These are phyloP conservation scores for Metschnikowia colocasiae DNA, from an alignment of 805 yeast genomes.

Conservation along the genomic window DNA sequence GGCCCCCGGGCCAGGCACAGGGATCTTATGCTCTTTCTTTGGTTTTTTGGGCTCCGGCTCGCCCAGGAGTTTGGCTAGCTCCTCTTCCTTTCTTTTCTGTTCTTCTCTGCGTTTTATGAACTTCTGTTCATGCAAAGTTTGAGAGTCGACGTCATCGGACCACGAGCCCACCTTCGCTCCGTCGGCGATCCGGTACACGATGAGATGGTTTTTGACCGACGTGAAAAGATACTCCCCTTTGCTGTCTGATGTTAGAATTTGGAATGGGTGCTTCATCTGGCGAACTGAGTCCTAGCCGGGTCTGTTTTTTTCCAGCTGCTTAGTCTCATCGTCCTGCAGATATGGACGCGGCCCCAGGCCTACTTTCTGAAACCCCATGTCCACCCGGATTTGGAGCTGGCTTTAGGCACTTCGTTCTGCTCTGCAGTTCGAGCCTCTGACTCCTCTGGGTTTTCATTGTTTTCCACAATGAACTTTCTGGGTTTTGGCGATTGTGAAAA, in stretches of 20 bases:
- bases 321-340: constrained; percentile 14
- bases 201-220: constrained; percentile 56
- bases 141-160: constrained; percentile 57
- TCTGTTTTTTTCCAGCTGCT: constrained; percentile 7
- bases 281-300: too few species aligned
- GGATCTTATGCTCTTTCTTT: constrained; percentile 18
- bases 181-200: constrained; percentile 42
- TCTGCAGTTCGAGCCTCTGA: neutral
- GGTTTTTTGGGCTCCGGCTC: constrained; percentile 13
- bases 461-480: constrained; percentile 15
- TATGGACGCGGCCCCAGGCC: neutral
- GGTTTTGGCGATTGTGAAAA: constrained; percentile 17
- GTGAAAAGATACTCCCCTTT: constrained; percentile 50
- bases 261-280: constrained; percentile 68
- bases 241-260: constrained; percentile 45
- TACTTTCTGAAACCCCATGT: constrained; percentile 18
- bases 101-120: constrained; percentile 24
- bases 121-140: constrained; percentile 46
- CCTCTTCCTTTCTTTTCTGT: constrained; percentile 21
- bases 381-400: constrained; percentile 11
- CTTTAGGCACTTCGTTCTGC: constrained; percentile 5
- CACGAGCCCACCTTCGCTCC: constrained; percentile 54
- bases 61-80: constrained; percentile 9
- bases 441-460: neutral
- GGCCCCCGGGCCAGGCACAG: constrained; percentile 51